Percentiles rank a stretch among this genome's conserved stretches.
phyloP scores from a whole-genome alignment of 345 rosid species.

The Toxicodendron radicans region DNA sequence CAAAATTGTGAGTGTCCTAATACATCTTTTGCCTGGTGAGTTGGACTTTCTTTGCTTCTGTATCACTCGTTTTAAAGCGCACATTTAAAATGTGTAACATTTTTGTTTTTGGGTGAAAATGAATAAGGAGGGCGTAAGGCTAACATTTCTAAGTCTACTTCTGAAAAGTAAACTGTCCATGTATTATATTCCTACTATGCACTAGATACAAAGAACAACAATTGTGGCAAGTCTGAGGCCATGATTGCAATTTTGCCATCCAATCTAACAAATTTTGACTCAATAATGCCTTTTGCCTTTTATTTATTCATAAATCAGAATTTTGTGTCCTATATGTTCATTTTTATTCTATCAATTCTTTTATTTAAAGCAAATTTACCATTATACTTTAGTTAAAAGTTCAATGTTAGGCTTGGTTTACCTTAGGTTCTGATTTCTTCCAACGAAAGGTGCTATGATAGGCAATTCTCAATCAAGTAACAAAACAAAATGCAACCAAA shows the following conservation, averaged over 20 bases:
- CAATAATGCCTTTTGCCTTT: neutral
- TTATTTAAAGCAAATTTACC: neutral
- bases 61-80: neutral
- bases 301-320: neutral
- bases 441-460: neutral
- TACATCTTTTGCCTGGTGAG: slow-evolving; percentile 97
- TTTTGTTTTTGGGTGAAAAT: neutral
- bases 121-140: neutral
- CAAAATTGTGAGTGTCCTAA: slow-evolving; percentile 92
- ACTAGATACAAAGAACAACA: neutral
- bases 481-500: neutral
- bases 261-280: neutral
- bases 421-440: neutral
- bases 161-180: neutral
- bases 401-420: slow-evolving; percentile 8
- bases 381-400: neutral
- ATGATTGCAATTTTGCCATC: too few relatives aligned
- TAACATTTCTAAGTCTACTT: neutral
- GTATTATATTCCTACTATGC: neutral
- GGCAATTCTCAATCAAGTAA: neutral
- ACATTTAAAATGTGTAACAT: neutral
- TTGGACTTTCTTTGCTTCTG: slow-evolving; percentile 2
- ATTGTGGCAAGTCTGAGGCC: neutral
- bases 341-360: neutral
- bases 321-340: neutral